Conservation (phyloP, 495 filamentous ascomycete species). For the Parathielavia hyrcaniae region DNA sequence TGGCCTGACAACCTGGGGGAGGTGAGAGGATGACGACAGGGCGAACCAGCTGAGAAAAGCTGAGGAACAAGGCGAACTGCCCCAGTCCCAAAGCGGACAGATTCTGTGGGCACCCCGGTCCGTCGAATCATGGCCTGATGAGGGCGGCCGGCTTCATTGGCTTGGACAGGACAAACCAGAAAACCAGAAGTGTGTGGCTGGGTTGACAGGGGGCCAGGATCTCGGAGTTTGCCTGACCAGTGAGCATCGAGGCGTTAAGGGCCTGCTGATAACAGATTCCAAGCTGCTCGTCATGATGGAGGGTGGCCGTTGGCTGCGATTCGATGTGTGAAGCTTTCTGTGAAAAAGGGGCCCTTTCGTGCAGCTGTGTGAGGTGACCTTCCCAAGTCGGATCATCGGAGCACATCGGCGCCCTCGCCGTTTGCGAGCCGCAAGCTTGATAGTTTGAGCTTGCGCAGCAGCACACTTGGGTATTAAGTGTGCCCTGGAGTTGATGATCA, state of each 20-base stretch:
- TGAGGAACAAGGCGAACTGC: slow-evolving; percentile 20
- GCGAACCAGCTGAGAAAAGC: slow-evolving; percentile 26
- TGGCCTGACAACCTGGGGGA: too few relatives aligned
- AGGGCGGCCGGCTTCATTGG: slow-evolving; percentile 3
- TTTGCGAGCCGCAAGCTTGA: slow-evolving; percentile 1
- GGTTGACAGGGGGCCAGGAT: neutral
- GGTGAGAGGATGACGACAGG: neutral
- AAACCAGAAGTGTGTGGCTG: slow-evolving; percentile 11
- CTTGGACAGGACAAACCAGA: neutral
- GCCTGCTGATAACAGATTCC: slow-evolving; percentile 20
- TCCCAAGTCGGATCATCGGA: slow-evolving; percentile 12
- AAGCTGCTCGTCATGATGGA: slow-evolving; percentile 13
- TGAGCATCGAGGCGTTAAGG: neutral
- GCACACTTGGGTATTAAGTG: too few relatives aligned
- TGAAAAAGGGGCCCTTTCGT: slow-evolving; percentile 7
- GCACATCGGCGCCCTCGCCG: slow-evolving; percentile 9
- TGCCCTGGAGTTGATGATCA: neutral
- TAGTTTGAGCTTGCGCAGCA: neutral
- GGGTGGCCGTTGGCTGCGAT: slow-evolving; percentile 17
- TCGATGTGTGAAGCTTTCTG: slow-evolving; percentile 1
- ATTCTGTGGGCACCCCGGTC: slow-evolving; percentile 8
- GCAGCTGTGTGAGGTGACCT: slow-evolving; percentile 8
- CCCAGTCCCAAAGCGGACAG: slow-evolving; percentile 11
- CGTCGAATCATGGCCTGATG: slow-evolving; percentile 9
- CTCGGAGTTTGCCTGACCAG: slow-evolving; percentile 4